Base-by-base conservation (phyloP, 108 stramenopile genomes). In the Hondaea fermentalgiana region DNA sequence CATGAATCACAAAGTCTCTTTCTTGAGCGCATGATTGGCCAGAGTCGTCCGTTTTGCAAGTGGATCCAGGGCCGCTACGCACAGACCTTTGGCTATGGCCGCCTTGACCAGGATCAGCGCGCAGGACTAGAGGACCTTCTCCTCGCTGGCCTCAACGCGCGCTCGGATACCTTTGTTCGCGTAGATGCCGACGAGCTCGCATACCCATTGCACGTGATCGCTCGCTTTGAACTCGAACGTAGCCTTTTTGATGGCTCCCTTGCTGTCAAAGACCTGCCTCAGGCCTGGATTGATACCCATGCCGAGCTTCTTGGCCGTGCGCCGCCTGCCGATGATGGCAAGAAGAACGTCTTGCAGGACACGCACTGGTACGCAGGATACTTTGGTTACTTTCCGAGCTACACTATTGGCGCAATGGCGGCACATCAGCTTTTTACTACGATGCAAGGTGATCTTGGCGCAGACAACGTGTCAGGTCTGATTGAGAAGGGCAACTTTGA, bases 131-230 rank as follows among this genome's bases (percentile, higher is more conserved):
- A 92, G 8, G 94, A 96, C 69, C 93, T 95, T 47, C 88, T 97
- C 49, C 96, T 97, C 90, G 88, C 88, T 42, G 96, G 94, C 21
- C 92, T 97, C 92, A 97, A 97, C 90, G 90, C 88, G 21, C 95
- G 95, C 16, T 90, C 93, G 45, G 89, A 92, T 17, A 90, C 92
- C 71, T 89, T 95, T 44, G 97, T 98, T 89, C 91, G 97, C 10
- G 97, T 98, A 43, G 96, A 98, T 60, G 96, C 97, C 4, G 97
- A 97, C 91, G 97, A 98, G 92, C 90, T 98, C 69, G 95, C 94
- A 16, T 98, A 98, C 88, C 96, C 97, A 1, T 91, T 98, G 4
- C 97, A 98, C 92, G 96, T 98, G 5, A 97, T 97, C 87, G 91
- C 97, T 57, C 93, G 97, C 21, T 97, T 96, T 89, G 92, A 93